These are phyloP conservation scores for Salvia splendens DNA, from an alignment of 257 asterid species.

Conservation along the genomic window DNA sequence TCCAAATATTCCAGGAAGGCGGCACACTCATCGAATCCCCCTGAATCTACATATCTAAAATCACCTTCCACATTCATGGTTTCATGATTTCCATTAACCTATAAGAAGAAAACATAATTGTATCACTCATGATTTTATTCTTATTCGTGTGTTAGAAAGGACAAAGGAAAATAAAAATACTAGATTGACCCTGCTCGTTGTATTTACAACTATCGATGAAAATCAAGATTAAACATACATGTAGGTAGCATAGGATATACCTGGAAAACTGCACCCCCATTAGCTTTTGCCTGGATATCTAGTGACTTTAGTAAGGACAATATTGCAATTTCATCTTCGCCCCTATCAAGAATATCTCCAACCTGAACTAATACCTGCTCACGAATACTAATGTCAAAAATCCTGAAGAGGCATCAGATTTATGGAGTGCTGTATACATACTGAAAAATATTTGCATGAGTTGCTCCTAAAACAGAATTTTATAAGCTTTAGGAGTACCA, in stretches of 20 bases:
- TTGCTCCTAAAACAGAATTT: slow-evolving; percentile 11
- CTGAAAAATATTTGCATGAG: neutral
- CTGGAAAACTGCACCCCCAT: slow-evolving; percentile 99
- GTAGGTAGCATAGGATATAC: slow-evolving; percentile 38
- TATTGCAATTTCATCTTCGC: slow-evolving; percentile 95
- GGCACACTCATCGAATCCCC: slow-evolving; percentile 77
- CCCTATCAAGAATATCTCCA: slow-evolving; percentile 95
- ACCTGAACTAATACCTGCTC: slow-evolving; percentile 82
- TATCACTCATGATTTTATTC: slow-evolving; percentile 12
- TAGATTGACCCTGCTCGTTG: slow-evolving; percentile 17
- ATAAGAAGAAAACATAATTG: slow-evolving; percentile 17
- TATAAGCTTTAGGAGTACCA: neutral
- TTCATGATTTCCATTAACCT: slow-evolving; percentile 98
- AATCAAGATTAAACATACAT: neutral
- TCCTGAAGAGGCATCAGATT: slow-evolving; percentile 9
- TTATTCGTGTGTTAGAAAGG: slow-evolving; percentile 15
- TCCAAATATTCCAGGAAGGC: slow-evolving; percentile 82
- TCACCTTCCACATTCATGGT: slow-evolving; percentile 97
- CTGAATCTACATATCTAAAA: slow-evolving; percentile 78
- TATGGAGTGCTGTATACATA: neutral
- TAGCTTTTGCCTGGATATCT: slow-evolving; percentile 80
- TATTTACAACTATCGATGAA: slow-evolving; percentile 1
- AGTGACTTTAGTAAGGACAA: slow-evolving; percentile 77
- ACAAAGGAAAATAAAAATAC: neutral
- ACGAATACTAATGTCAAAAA: slow-evolving; percentile 21